phyloP scores from a whole-genome alignment of 176 grass and related monocot species.

The Metroxylon sagu region DNA sequence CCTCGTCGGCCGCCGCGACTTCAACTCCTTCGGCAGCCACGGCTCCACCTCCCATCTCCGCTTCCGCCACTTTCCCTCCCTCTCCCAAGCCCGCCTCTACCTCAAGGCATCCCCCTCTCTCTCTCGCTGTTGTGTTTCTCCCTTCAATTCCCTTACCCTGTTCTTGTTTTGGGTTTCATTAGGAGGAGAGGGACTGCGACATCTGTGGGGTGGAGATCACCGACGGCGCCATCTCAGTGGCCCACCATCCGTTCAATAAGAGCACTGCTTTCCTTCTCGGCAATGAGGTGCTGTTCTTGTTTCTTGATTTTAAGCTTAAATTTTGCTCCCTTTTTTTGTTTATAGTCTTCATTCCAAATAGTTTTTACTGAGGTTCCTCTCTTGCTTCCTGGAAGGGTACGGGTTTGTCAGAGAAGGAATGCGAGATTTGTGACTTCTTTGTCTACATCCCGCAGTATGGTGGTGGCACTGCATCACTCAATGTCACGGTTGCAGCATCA shows the following conservation, averaged over 20 bases:
- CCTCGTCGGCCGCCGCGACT: slow-evolving; percentile 72
- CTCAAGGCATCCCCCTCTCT: slow-evolving; percentile 37
- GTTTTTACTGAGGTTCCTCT: not conserved
- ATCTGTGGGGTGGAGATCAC: slow-evolving; percentile 90
- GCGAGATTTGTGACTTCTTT: slow-evolving; percentile 80
- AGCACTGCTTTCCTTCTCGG: slow-evolving; percentile 86
- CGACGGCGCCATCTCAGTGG: slow-evolving; percentile 51
- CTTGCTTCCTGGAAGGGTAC: slow-evolving; percentile 44
- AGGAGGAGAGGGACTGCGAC: slow-evolving; percentile 61
- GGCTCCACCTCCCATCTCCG: slow-evolving; percentile 70
- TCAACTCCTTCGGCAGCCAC: slow-evolving; percentile 83
- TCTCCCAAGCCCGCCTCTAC: slow-evolving; percentile 46
- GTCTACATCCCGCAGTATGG: slow-evolving; percentile 93
- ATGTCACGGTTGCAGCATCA: slow-evolving; percentile 86
- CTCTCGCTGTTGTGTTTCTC: not conserved
- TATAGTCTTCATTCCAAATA: not conserved
- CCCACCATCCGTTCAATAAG: slow-evolving; percentile 48
- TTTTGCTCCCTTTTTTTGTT: not conserved
- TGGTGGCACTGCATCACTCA: slow-evolving; percentile 83
- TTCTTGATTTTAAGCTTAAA: slow-evolving; percentile 3
- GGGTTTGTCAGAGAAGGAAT: slow-evolving; percentile 70
- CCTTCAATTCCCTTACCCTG: too few species aligned
- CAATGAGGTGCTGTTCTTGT: slow-evolving; percentile 48
- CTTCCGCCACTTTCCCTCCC: slow-evolving; percentile 64
- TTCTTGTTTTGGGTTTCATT: not conserved